A percentile compares a stretch with the other conserved stretches of the same genome.
Conservation (phyloP, 139 green algal species). For the Ulvella scutata region DNA sequence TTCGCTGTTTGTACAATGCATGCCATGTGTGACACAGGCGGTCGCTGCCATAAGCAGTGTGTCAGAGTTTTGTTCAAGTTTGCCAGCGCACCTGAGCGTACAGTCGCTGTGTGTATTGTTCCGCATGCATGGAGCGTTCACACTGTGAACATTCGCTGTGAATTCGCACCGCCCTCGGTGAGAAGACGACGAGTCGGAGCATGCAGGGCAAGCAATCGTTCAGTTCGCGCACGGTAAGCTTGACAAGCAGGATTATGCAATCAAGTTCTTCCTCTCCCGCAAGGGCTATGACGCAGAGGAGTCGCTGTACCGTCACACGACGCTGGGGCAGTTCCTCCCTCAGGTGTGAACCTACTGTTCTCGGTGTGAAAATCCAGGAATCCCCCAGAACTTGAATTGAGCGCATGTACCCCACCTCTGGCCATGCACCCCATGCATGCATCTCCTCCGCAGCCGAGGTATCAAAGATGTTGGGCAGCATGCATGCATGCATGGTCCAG, state of each 20-base stretch:
- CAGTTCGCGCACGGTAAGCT: not conserved
- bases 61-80: not conserved
- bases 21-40: not conserved
- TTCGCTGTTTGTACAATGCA: not conserved
- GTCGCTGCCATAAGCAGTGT: not conserved
- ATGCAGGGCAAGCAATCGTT: not conserved
- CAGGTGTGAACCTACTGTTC: too few species aligned
- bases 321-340: not conserved
- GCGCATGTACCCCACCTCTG: too few species aligned
- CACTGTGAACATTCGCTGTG: too few species aligned
- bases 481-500: not conserved
- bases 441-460: too few species aligned
- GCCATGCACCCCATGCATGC: too few species aligned
- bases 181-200: not conserved
- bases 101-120: not conserved
- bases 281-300: not conserved
- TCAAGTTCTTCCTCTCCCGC: not conserved
- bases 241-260: not conserved
- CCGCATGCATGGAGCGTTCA: not conserved
- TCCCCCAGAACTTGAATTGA: too few species aligned
- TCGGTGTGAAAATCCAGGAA: too few species aligned
- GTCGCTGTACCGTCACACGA: not conserved
- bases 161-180: not conserved
- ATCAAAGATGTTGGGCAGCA: not conserved
- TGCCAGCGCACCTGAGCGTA: not conserved